Evolutionary conservation across 208 protist genomes (phyloP).

Genomic region (Tritrichomonas foetus): DNA sequence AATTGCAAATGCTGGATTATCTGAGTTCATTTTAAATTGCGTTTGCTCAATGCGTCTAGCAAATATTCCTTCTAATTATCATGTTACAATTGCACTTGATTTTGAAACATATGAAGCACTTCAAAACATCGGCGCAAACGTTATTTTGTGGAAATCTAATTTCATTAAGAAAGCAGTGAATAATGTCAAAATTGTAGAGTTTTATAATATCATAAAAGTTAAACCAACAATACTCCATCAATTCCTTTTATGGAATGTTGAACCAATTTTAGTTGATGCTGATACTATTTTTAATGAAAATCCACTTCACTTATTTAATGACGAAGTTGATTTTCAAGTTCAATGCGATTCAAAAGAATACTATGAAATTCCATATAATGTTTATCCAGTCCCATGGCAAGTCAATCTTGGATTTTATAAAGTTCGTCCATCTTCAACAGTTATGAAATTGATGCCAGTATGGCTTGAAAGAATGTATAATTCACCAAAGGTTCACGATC

Average conservation of each 20-base stretch:
- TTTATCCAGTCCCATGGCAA: neutral
- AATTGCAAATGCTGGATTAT: neutral
- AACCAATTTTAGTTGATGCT: neutral
- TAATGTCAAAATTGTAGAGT: neutral
- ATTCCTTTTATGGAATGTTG: slow-evolving; percentile 27
- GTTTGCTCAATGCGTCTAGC: neutral
- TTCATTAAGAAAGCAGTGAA: neutral
- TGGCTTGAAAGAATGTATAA: neutral
- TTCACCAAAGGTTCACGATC: neutral
- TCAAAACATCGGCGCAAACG: neutral
- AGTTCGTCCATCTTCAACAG: neutral
- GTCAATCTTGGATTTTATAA: slow-evolving; percentile 13
- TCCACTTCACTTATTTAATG: neutral
- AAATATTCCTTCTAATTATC: neutral
- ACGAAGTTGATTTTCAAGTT: slow-evolving; percentile 10
- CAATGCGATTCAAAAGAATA: slow-evolving; percentile 23
- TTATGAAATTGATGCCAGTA: neutral
- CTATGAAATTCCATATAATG: neutral
- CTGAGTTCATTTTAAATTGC: neutral
- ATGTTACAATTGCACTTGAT: neutral
- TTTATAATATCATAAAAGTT: neutral
- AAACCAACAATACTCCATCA: neutral
- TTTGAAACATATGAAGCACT: neutral
- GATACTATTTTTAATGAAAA: neutral
- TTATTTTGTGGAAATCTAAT: neutral